These are phyloP conservation scores for Leccinum broughii DNA, from an alignment of 768 basidiomycete species.

Conservation along the genomic window DNA sequence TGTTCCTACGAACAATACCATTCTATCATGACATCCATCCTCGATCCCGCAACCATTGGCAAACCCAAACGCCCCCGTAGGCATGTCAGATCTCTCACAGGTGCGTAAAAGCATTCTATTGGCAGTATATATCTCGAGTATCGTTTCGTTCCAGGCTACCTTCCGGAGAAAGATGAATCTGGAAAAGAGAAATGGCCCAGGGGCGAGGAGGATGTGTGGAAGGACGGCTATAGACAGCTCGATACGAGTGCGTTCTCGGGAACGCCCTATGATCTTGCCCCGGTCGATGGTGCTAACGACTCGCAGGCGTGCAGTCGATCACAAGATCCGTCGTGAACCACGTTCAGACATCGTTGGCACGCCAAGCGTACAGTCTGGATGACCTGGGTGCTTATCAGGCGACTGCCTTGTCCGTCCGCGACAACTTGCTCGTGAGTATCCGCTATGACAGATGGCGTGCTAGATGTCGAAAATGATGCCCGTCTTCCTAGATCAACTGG, in stretches of 20 bases:
- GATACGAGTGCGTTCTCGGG: constrained; percentile 47
- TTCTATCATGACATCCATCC: constrained; percentile 56
- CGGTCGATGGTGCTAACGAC: constrained; percentile 5
- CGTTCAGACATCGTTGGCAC: constrained; percentile 86
- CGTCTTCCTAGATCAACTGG: constrained; percentile 65
- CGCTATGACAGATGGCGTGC: not conserved
- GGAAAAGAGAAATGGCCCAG: constrained; percentile 87
- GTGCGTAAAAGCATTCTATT: constrained; percentile 33
- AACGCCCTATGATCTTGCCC: constrained; percentile 2
- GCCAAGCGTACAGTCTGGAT: constrained; percentile 88
- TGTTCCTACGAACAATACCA: not conserved
- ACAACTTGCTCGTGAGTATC: constrained; percentile 73
- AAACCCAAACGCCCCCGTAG: constrained; percentile 51
- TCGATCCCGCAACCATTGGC: constrained; percentile 68
- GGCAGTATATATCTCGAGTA: not conserved
- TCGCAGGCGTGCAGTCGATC: constrained; percentile 57
- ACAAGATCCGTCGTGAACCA: constrained; percentile 79
- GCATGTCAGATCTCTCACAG: constrained; percentile 70
- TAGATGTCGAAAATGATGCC: not conserved
- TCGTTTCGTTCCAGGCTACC: constrained; percentile 57
- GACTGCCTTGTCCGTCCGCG: constrained; percentile 81
- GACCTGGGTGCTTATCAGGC: constrained; percentile 91
- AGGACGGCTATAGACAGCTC: constrained; percentile 54
- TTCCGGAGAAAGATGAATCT: constrained; percentile 71
- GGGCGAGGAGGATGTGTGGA: constrained; percentile 79